A percentile compares a stretch with the other conserved stretches of the same genome.
Evolutionary conservation across 345 rosid species (phyloP).

Genomic region (Combretum micranthum): DNA sequence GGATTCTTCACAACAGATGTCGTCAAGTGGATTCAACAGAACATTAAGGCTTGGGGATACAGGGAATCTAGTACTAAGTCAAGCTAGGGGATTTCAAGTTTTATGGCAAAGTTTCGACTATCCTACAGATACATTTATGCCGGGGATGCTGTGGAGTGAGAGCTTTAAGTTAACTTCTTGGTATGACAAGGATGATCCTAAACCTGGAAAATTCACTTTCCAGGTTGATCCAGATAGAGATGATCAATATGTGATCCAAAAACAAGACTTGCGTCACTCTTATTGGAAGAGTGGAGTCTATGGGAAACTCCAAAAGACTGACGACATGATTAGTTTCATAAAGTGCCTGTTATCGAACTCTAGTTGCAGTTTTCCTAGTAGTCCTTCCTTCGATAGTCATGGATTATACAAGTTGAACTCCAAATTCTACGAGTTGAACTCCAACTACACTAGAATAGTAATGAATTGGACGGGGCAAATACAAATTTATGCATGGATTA

Average conservation of each 20-base stretch:
- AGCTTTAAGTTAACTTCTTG: slow-evolving; percentile 33
- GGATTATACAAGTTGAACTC: no score
- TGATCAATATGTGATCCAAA: slow-evolving; percentile 26
- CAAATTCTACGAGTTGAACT: no score
- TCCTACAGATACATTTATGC: slow-evolving; percentile 46
- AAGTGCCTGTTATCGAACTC: slow-evolving; percentile 38
- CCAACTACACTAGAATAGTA: no score
- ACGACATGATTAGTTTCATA: slow-evolving; percentile 29
- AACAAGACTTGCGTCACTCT: slow-evolving; percentile 12
- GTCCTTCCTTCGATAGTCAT: no score
- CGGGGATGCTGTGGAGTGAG: slow-evolving; percentile 36
- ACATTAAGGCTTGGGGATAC: slow-evolving; percentile 22
- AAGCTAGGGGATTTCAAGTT: not conserved
- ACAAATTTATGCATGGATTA: no score
- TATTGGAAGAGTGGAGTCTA: slow-evolving; percentile 46
- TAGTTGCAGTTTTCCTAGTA: slow-evolving; percentile 1
- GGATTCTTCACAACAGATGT: slow-evolving; percentile 11
- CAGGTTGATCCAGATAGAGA: slow-evolving; percentile 19
- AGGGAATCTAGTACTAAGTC: slow-evolving; percentile 36
- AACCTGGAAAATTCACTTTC: slow-evolving; percentile 44
- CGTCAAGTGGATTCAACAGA: slow-evolving; percentile 12
- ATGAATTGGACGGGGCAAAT: no score
- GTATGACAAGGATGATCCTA: slow-evolving; percentile 37
- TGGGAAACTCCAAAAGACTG: slow-evolving; percentile 17
- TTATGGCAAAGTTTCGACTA: slow-evolving; percentile 41